These are phyloP conservation scores for Calonectria pteridis DNA, from an alignment of 2,329 filamentous ascomycete genomes.

Conservation along the genomic window DNA sequence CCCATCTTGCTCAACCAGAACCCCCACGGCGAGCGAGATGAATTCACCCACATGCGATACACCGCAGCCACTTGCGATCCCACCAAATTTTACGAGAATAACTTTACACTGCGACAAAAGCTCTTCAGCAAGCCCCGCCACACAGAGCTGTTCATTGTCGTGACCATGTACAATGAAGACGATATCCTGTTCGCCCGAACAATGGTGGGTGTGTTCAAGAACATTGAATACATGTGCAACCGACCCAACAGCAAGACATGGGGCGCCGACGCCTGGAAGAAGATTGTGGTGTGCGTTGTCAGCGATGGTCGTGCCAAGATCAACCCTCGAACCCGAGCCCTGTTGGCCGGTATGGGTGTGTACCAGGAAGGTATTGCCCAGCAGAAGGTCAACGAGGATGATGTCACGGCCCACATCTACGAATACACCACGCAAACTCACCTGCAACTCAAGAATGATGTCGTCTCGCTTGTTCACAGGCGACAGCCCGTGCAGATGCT, in stretches of 20 bases:
- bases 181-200: slow-evolving; percentile 95
- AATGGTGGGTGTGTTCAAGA: slow-evolving; percentile 98
- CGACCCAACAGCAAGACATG: slow-evolving; percentile 95
- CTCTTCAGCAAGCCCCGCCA: slow-evolving; percentile 93
- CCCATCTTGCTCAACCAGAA: slow-evolving; percentile 89
- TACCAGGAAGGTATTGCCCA: slow-evolving; percentile 99
- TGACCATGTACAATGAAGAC: slow-evolving; percentile 99
- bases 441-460: slow-evolving; percentile 88
- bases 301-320: slow-evolving; percentile 98
- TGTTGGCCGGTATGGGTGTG: slow-evolving; percentile 92
- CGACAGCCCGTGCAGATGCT: slow-evolving; percentile 95
- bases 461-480: slow-evolving; percentile 86
- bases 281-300: slow-evolving; percentile 98
- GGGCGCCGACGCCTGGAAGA: slow-evolving; percentile 99
- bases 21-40: slow-evolving; percentile 91
- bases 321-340: slow-evolving; percentile 88
- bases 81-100: slow-evolving; percentile 85
- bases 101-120: slow-evolving; percentile 91
- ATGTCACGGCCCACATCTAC: slow-evolving; percentile 98
- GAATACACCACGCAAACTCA: slow-evolving; percentile 92
- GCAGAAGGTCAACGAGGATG: slow-evolving; percentile 96
- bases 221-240: slow-evolving; percentile 98
- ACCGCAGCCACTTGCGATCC: slow-evolving; percentile 96
- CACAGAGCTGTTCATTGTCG: slow-evolving; percentile 94
- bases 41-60: slow-evolving; percentile 93